Conservation (phyloP, 805 yeast genomes). For the Ogataea henricii region DNA sequence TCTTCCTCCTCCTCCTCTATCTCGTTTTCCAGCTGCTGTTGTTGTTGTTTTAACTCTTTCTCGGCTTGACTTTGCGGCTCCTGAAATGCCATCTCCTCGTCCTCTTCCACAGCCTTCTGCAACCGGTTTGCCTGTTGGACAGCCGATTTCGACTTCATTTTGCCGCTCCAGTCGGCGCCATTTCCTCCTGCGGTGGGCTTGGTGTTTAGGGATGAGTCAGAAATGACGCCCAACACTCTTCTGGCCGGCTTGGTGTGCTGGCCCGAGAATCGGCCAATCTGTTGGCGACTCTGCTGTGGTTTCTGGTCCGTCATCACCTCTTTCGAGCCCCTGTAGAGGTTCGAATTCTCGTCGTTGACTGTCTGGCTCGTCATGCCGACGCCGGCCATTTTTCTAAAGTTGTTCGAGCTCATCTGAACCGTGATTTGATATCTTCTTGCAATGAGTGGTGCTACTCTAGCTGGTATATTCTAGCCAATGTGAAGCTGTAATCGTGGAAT, state of each 20-base stretch:
- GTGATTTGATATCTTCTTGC: background rate
- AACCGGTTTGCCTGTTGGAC: background rate
- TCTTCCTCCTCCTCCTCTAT: constrained; percentile 14
- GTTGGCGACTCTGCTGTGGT: background rate
- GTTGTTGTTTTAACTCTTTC: constrained; percentile 2
- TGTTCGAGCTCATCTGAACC: constrained; percentile 15
- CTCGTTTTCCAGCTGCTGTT: background rate
- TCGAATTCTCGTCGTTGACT: constrained; percentile 28
- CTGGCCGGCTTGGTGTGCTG: constrained; percentile 18
- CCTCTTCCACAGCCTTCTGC: background rate
- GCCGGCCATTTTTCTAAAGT: constrained; percentile 1
- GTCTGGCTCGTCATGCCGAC: constrained; percentile 1
- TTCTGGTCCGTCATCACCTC: constrained; percentile 3
- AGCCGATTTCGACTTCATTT: background rate
- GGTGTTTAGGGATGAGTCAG: constrained; percentile 29
- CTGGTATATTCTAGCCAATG: constrained; percentile 21
- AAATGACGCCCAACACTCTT: constrained; percentile 32
- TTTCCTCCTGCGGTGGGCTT: constrained; percentile 8
- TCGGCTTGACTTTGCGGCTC: background rate
- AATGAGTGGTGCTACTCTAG: constrained; percentile 7
- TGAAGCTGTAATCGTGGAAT: constrained; percentile 15
- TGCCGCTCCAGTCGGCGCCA: background rate
- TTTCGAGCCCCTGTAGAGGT: background rate
- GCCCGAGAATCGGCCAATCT: constrained; percentile 9
- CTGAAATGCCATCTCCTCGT: constrained; percentile 2